A percentile compares a stretch with the other conserved stretches of the same genome.
Evolutionary conservation across 129 eudicot genomes (phyloP).

Genomic region (Escallonia rubra): DNA sequence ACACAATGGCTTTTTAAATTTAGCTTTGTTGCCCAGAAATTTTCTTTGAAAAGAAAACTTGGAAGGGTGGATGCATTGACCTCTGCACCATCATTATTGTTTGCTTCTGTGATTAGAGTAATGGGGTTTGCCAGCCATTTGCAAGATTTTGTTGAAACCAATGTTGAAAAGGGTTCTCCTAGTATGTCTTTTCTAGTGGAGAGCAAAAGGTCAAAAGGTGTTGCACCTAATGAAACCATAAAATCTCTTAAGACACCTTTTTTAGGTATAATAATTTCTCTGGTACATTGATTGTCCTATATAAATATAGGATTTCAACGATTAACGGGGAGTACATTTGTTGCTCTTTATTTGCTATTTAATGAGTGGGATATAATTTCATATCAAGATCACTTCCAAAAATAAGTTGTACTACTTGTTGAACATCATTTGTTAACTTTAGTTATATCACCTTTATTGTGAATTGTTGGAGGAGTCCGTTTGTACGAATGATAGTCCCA

Average conservation of each 20-base stretch:
- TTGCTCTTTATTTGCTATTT: no score
- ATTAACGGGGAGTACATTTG: no score
- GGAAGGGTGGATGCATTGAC: slow-evolving; percentile 52
- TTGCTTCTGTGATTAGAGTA: slow-evolving; percentile 18
- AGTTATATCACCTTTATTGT: no score
- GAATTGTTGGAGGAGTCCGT: no score
- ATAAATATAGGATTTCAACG: no score
- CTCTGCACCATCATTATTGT: slow-evolving; percentile 27
- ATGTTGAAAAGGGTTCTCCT: slow-evolving; percentile 18
- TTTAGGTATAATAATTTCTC: no score
- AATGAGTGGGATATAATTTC: no score
- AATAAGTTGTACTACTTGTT: no score
- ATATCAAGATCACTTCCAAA: no score
- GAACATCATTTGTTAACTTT: no score
- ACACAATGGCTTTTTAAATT: slow-evolving; percentile 7
- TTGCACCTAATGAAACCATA: slow-evolving; percentile 38
- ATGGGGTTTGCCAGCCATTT: slow-evolving; percentile 38
- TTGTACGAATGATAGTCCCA: no score
- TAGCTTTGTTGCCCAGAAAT: neutral
- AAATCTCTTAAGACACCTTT: no score
- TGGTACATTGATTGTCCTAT: neutral
- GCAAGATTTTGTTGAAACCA: slow-evolving; percentile 5
- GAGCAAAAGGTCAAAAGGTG: slow-evolving; percentile 55
- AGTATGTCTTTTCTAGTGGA: slow-evolving; percentile 41
- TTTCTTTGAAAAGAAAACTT: slow-evolving; percentile 4